Evolutionary conservation across 2,329 filamentous ascomycete genomes (phyloP).

Genomic region (Aspergillus intermedius): DNA sequence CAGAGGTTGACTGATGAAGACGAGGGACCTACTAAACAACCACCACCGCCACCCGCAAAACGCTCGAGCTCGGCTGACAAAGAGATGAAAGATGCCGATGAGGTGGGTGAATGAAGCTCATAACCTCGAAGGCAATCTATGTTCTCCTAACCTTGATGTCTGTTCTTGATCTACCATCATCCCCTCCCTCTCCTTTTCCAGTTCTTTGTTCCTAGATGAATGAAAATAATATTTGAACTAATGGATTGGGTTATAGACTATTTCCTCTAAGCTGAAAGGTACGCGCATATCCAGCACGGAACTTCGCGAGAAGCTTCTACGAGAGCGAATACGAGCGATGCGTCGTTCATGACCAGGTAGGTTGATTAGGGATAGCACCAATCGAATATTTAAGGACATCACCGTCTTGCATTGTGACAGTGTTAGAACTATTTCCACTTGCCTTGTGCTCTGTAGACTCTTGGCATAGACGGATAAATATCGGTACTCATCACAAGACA

Average conservation of each 20-base stretch:
- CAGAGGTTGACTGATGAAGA: constrained; percentile 36
- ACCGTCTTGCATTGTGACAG: no score
- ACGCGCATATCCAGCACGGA: constrained; percentile 25
- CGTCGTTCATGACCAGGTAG: constrained; percentile 22
- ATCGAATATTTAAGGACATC: neutral
- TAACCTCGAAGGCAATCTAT: neutral
- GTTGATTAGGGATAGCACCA: constrained; percentile 5
- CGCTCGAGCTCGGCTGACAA: constrained; percentile 11
- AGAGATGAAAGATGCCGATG: constrained; percentile 19
- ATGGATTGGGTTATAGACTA: constrained; percentile 10
- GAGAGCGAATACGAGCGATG: constrained; percentile 32
- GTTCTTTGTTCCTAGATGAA: neutral
- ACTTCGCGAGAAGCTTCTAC: constrained; percentile 32
- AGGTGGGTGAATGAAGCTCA: constrained; percentile 26
- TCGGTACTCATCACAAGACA: no score
- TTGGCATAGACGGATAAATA: no score
- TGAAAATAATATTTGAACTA: constrained; percentile 7
- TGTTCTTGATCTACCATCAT: neutral
- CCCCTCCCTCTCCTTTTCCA: neutral
- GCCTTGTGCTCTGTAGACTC: no score
- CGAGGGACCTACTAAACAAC: constrained; percentile 19
- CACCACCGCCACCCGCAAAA: constrained; percentile 13
- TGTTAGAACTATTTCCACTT: no score
- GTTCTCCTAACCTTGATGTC: constrained; percentile 4
- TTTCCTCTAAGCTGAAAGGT: constrained; percentile 8